These are phyloP conservation scores for Aspergillus aculeatus DNA, from an alignment of 2,329 filamentous ascomycete species.

Conservation along the genomic window DNA sequence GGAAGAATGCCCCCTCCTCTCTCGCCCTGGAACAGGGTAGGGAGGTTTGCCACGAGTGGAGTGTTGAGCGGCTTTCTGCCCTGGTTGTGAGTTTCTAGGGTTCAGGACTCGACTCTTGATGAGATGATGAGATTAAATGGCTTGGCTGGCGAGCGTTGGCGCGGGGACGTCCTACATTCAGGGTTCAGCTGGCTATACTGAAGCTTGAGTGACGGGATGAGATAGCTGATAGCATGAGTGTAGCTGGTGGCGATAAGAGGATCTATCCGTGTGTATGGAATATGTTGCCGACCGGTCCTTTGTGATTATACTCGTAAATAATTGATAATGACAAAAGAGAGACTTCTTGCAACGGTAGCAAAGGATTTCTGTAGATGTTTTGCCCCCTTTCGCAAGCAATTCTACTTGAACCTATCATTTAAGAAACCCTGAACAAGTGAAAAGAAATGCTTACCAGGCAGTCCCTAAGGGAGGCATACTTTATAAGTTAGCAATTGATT, in stretches of 20 bases:
- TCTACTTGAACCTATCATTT: too few species aligned
- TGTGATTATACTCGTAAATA: background rate
- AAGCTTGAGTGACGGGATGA: background rate
- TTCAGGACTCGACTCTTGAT: background rate
- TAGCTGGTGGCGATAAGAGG: background rate
- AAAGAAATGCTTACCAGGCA: too few species aligned
- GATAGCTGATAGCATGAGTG: too few species aligned
- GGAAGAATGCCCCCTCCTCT: background rate
- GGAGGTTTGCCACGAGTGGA: background rate
- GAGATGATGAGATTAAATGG: too few species aligned
- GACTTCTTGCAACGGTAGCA: background rate
- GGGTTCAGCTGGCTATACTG: background rate
- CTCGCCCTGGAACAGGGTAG: background rate
- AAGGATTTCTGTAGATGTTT: background rate
- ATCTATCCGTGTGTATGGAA: background rate
- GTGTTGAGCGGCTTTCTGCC: background rate
- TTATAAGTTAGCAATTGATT: too few species aligned
- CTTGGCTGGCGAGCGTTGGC: too few species aligned
- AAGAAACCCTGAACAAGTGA: too few species aligned
- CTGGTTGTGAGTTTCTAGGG: background rate
- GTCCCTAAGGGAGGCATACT: too few species aligned
- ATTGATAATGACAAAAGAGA: too few species aligned
- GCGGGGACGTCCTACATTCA: background rate
- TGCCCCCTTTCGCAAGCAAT: too few species aligned
- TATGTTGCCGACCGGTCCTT: background rate